Percentiles rank a stretch among this genome's conserved stretches.
These are phyloP conservation scores for Aspergillus sp. DNA, from an alignment of 2,329 filamentous ascomycete genomes.

Conservation along the genomic window DNA sequence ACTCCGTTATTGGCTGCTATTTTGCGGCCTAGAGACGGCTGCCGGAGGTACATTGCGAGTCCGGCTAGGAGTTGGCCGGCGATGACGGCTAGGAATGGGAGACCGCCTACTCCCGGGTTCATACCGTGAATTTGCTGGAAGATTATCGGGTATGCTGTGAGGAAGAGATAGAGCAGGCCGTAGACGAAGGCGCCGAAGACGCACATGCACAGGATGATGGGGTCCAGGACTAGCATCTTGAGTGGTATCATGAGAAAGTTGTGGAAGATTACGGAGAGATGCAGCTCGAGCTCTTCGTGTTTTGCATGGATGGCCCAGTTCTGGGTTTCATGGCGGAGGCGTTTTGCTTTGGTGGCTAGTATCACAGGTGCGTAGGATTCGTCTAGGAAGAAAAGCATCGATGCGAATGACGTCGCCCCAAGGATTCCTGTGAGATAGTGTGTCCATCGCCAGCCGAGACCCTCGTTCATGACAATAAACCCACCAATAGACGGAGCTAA, in stretches of 20 bases:
- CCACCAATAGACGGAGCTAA: constrained; percentile 42
- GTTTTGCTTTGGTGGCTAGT: constrained; percentile 32
- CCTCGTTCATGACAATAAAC: constrained; percentile 28
- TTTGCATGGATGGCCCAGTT: constrained; percentile 36
- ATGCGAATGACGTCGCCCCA: constrained; percentile 20
- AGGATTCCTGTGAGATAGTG: constrained; percentile 42
- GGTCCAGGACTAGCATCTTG: constrained; percentile 29
- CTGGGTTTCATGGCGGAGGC: constrained; percentile 34
- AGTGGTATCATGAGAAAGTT: too few relatives aligned
- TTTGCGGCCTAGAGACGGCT: constrained; percentile 40
- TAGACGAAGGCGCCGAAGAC: constrained; percentile 35
- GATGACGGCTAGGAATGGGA: constrained; percentile 48
- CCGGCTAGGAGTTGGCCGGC: constrained; percentile 44
- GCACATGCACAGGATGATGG: constrained; percentile 25
- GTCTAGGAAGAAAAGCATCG: constrained; percentile 24
- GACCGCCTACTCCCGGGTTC: constrained; percentile 39
- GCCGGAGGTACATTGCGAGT: constrained; percentile 41
- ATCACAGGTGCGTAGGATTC: constrained; percentile 40
- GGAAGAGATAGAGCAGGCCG: constrained; percentile 45
- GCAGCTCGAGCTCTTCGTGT: constrained; percentile 26
- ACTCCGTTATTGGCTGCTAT: constrained; percentile 32
- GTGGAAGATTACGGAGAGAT: constrained; percentile 29
- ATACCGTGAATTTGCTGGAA: constrained; percentile 41
- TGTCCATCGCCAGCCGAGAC: constrained; percentile 43
- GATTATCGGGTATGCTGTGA: constrained; percentile 49